Base-by-base conservation (phyloP, 2,329 filamentous ascomycete genomes). In the Lecanoromycetidae sp. region DNA sequence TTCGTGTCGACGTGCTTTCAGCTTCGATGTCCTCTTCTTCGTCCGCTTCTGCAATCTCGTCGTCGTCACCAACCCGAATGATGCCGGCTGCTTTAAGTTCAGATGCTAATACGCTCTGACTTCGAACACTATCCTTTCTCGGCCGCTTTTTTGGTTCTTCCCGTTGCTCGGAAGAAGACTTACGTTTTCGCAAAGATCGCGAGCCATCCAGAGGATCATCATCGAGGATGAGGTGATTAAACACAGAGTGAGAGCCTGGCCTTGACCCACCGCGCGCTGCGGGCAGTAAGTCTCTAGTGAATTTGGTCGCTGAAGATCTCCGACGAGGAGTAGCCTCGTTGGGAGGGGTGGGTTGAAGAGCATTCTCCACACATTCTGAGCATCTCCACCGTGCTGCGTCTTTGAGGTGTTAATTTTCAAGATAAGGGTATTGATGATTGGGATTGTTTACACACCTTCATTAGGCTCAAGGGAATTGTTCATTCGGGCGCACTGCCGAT, bases 401-500 rank as follows among this genome's bases (percentile, higher is more conserved):
- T 80, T 57, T 33, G 26, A 37, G 71, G 75, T 20, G 19, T 61
- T 60, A 65, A 53, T 63, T n/a, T n/a, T n/a, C n/a, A n/a, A n/a
- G n/a, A n/a, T n/a, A n/a, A n/a, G n/a, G n/a, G n/a, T n/a, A n/a
- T n/a, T n/a, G n/a, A n/a, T n/a, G n/a, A n/a, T n/a, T 13, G 5
- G 1, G 8, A 30, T 12, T 8, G n/a, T 9, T 23, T n/a, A 48
- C 74, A 63, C 74, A 87, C 84, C 76, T 63, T 80, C 74, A 52
- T 77, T 74, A 54, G 72, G 66, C 56, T 68, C 69, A 57, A 84
- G 67, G 54, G 77, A 77, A 50, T 76, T 76, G 61, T 78, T 76
- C 61, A 83, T 77, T 60, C 82, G 79, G 49, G 87, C 88, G 67
- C 90, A 95, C 74, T 91, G 83, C 63, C 83, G 80, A 70, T 96